Base-by-base conservation (phyloP, 805 yeast species). In the Schwanniomyces pseudopolymorphus region DNA sequence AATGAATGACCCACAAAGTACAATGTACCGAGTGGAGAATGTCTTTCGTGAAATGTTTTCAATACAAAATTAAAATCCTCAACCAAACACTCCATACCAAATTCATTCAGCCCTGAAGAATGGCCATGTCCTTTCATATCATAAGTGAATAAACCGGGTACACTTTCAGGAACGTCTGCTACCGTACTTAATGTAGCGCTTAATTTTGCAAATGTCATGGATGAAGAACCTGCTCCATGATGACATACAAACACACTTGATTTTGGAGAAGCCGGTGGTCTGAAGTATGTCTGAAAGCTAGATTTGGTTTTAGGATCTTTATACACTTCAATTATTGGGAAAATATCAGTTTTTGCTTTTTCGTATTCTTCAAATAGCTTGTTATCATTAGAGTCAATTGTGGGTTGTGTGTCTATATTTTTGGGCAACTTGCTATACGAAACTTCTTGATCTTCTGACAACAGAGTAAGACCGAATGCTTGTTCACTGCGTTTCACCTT, bases 161-260 rank as follows among this genome's bases (percentile, higher is more conserved):
- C 36, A 41, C 61, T 50, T 33, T 42, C 27, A 51, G 48, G 1
- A 40, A 37, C 17, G 47, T 42, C 47, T 65, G 58, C 19, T 8
- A 11, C 40, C 8, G 33, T 33, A n/a, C 28, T 37, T 24, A 60
- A 20, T 57, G 58, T 11, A 6, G 54, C 56, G 1, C 79, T 64
- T 20, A 89, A 56, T 21, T 70, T 60, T 0, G 88, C 87, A 69
- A 87, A 94, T 1, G 97, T 77, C 67, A 88, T 69, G 0, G 86
- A 89, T 1, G 88, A 80, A 0, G 97, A 90, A 0, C 98, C 99
- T 1, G 97, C 97, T 2, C 99, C 99, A 64, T 94, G 99, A 53
- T 89, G 94, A 54, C 84, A 82, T 1, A 94, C 67, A 54, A 87
- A 82, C 1, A 89, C 56, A 0, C 95, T 89, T 0, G 72, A 60